These are phyloP conservation scores for Microbotryum violaceum DNA, from an alignment of 1,284 basidiomycete genomes.

Conservation along the genomic window DNA sequence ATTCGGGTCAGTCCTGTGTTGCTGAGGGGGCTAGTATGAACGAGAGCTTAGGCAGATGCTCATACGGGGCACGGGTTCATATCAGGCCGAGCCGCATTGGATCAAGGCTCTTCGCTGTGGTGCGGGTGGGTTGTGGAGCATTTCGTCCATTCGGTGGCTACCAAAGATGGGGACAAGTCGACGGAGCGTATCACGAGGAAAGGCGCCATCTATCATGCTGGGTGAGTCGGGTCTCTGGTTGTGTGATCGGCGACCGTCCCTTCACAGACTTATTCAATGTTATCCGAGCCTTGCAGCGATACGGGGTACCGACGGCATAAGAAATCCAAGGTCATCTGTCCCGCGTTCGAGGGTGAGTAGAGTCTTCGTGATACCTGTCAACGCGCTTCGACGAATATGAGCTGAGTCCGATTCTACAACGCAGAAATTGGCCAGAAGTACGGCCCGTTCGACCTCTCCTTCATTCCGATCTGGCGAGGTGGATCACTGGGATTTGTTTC, in stretches of 20 bases:
- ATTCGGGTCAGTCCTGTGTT: constrained; percentile 26
- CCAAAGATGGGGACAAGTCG: neutral
- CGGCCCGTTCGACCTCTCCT: constrained; percentile 36
- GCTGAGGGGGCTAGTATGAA: neutral
- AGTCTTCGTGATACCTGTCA: too few species aligned
- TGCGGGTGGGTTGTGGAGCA: constrained; percentile 37
- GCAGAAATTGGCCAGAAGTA: constrained; percentile 33
- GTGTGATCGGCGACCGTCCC: too few species aligned
- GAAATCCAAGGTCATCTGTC: constrained; percentile 31
- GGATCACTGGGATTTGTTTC: constrained; percentile 34
- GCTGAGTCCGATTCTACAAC: neutral
- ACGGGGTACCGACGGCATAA: constrained; percentile 34
- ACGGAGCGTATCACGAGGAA: constrained; percentile 11
- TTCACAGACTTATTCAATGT: neutral
- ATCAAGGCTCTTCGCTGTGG: constrained; percentile 35
- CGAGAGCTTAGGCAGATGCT: neutral
- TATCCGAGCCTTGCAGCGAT: constrained; percentile 23
- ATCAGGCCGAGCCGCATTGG: constrained; percentile 31
- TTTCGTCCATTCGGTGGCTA: constrained; percentile 14
- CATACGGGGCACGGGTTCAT: neutral
- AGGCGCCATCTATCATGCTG: constrained; percentile 31
- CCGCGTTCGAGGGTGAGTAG: constrained; percentile 28
- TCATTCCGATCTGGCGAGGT: constrained; percentile 38
- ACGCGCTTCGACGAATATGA: too few species aligned
- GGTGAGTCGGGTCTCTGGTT: constrained; percentile 13